Percentiles rank a stretch among this genome's conserved stretches.
Evolutionary conservation across 352 stramenopile genomes (phyloP).

Genomic region (Phytophthora nicotianae): DNA sequence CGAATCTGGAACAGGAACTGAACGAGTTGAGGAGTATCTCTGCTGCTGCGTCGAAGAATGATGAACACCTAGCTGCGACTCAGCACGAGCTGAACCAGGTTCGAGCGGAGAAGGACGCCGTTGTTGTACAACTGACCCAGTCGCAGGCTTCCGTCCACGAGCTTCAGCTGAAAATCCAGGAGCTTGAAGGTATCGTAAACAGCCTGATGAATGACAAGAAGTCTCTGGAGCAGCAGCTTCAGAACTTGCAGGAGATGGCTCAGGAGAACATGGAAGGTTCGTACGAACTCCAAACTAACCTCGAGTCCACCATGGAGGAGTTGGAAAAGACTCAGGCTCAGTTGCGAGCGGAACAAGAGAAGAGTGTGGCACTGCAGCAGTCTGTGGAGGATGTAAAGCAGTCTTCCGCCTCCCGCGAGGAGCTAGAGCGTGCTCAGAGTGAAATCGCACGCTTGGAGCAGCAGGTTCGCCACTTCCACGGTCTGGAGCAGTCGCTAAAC

Average conservation of each 20-base stretch:
- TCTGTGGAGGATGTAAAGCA: conserved; percentile 29
- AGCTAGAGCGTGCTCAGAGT: conserved; percentile 38
- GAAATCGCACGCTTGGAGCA: conserved; percentile 48
- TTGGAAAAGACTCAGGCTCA: conserved; percentile 34
- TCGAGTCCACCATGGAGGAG: conserved; percentile 60
- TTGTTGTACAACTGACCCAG: conserved; percentile 27
- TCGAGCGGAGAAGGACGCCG: conserved; percentile 31
- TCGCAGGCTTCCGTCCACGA: conserved; percentile 28
- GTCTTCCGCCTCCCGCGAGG: conserved; percentile 29
- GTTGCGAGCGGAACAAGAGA: conserved; percentile 37
- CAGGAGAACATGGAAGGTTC: conserved; percentile 61
- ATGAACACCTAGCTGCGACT: conserved; percentile 32
- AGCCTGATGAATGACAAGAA: conserved; percentile 37
- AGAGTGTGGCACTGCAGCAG: conserved; percentile 32
- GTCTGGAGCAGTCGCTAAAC: conserved; percentile 44
- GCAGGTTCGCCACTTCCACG: conserved; percentile 42
- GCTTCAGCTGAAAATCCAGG: conserved; percentile 31
- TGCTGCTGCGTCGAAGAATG: conserved; percentile 41
- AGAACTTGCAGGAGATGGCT: conserved; percentile 67
- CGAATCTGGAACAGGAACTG: conserved; percentile 44
- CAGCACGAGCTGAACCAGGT: conserved; percentile 36
- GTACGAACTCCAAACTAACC: conserved; percentile 63
- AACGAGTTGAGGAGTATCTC: conserved; percentile 36
- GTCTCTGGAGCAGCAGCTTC: conserved; percentile 60
- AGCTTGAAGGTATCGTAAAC: conserved; percentile 37